phyloP scores from a whole-genome alignment of 495 filamentous ascomycete species.

The Hyaloscypha variabilis region DNA sequence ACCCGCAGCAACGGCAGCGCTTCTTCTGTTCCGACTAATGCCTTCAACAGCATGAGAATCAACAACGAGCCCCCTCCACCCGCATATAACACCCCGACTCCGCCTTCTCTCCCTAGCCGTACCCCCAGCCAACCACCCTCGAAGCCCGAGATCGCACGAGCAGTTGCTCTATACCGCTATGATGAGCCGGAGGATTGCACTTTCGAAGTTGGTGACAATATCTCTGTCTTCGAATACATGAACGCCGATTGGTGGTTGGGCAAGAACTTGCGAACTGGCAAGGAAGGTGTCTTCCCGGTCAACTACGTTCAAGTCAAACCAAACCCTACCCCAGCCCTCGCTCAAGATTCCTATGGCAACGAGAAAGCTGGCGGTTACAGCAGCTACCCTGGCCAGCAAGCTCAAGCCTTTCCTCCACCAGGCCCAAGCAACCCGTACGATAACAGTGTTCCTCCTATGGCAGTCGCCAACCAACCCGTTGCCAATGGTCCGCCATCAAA shows the following conservation, averaged over 20 bases:
- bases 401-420: constrained; percentile 29
- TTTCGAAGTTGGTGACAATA: constrained; percentile 72
- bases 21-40: constrained; percentile 36
- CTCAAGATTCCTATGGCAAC: constrained; percentile 19
- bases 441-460: constrained; percentile 53
- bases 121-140: constrained; percentile 49
- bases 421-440: constrained; percentile 46
- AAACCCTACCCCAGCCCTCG: neutral
- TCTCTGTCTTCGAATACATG: constrained; percentile 86
- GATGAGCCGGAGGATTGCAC: constrained; percentile 78
- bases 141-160: constrained; percentile 65
- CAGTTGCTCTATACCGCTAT: constrained; percentile 85
- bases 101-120: constrained; percentile 48
- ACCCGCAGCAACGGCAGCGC: constrained; percentile 43
- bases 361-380: constrained; percentile 21
- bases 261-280: constrained; percentile 73
- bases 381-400: constrained; percentile 27
- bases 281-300: constrained; percentile 88
- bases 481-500: constrained; percentile 45
- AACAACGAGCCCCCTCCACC: constrained; percentile 46
- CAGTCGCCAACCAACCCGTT: constrained; percentile 40
- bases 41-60: constrained; percentile 37
- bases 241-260: constrained; percentile 98
- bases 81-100: constrained; percentile 52
- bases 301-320: constrained; percentile 71